These are phyloP conservation scores for Triticum turgidum DNA, from an alignment of 176 grass and related monocot genomes.

Conservation along the genomic window DNA sequence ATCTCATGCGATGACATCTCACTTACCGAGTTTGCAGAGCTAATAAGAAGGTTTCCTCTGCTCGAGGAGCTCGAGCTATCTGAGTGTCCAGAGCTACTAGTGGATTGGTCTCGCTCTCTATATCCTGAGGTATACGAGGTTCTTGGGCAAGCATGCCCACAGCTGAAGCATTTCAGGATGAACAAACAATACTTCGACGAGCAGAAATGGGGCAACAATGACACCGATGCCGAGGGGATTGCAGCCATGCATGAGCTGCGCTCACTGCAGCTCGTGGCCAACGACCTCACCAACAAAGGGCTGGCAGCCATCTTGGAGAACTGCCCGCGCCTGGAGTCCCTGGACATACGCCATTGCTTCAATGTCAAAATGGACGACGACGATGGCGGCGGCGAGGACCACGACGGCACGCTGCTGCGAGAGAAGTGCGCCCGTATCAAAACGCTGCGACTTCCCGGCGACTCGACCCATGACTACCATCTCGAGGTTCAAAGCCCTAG, in stretches of 20 bases:
- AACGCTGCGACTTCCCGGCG: not conserved
- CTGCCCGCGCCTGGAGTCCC: not conserved
- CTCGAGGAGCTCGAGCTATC: not conserved
- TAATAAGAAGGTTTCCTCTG: not conserved
- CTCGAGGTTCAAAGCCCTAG: not conserved
- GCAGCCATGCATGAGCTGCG: not conserved
- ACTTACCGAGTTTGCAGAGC: not conserved
- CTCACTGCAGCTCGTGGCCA: not conserved
- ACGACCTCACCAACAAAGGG: not conserved
- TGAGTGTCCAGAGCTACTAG: not conserved
- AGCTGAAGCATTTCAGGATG: not conserved
- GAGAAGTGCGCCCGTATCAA: not conserved
- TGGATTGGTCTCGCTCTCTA: too few relatives aligned
- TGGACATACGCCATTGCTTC: constrained; percentile 14
- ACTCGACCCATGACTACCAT: not conserved
- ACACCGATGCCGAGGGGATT: not conserved
- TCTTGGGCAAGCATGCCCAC: not conserved
- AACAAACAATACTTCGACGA: not conserved
- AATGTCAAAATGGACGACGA: not conserved
- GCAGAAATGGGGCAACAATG: not conserved
- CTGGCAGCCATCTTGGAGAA: constrained; percentile 8
- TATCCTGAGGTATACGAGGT: not conserved
- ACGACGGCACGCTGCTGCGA: not conserved
- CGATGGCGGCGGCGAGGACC: not conserved
- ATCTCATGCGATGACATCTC: not conserved